Base-by-base conservation (phyloP, 306 rosid species). In the Prunus padus region DNA sequence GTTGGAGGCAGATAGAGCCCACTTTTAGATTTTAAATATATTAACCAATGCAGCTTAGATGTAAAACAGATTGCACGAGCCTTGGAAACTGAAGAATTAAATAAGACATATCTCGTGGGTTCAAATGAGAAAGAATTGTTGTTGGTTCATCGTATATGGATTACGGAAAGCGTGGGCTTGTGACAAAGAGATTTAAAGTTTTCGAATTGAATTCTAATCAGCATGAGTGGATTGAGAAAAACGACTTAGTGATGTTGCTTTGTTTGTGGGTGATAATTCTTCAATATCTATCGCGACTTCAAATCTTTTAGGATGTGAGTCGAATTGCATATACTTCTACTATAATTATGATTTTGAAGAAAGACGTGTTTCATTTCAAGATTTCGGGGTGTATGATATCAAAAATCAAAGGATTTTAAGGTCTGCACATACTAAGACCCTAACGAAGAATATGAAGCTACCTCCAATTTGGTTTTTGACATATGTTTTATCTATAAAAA, bases 1-100 rank as follows among this genome's bases (percentile, higher is more conserved):
- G 14, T 46, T 3, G 1, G 6, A 33, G 3, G 0, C 4, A 30
- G 3, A 11, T 0, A 0, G 33, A 22, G 30, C 0, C 5, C 3
- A 65, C 51, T 65, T 19, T 37, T 42, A 11, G 8, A 8, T n/a
- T 65, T 65, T 37, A 51, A 60, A 0, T 7, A 14, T n/a, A 11
- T 15, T n/a, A 40, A 15, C 19, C n/a, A 20, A 0, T 37, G 16
- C 28, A n/a, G 13, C 65, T 60, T 37, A 4, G 5, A 0, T 14
- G 4, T 30, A 20, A 20, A 16, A n/a, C 1, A 1, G 61, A 22
- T 20, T 55, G 10, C n/a, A 8, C 4, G 0, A 10, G 61, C 11
- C 23, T 16, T 1, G 2, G 4, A 55, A 20, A 55, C 20, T 5
- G 11, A 55, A 20, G 20, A 5, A 5, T 2, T 18, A 0, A 16